Evolutionary conservation across 768 basidiomycete genomes (phyloP), one percentile per base, ranked within the genome.

Genomic region (Xerocomellus amylosporus): DNA sequence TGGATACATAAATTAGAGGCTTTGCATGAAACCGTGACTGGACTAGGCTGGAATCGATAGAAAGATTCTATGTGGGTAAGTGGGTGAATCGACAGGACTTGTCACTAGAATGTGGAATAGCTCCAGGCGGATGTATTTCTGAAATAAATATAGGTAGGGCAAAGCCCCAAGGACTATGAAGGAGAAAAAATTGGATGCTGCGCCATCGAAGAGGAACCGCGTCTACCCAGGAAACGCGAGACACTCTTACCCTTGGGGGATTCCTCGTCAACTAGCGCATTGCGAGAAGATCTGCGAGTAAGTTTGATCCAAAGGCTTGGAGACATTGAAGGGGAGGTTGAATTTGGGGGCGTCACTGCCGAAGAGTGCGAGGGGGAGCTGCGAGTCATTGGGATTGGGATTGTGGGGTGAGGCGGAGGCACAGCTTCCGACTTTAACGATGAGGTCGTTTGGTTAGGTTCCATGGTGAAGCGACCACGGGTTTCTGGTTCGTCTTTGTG

Each of bases 231-330:
- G 12, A 71, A 57, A 53, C 68, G 66, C 17, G 62, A 61, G 3
- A 68, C 53, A 28, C 46, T 55, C 17, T 58, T 61, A 15, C 47
- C 45, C 37, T 58, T 62, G 12, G 52, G 13, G 3, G 45, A 24
- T n/a, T 55, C 67, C n/a, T 61, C 54, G 12, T 56, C 58, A 19
- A 20, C 43, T 8, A 53, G 15, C 5, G 20, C 37, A 37, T 46
- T 62, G 36, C 60, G 64, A 46, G 63, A 64, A 38, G 55, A 52
- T 20, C 48, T 55, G 20, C 58, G 54, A 24, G 51, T 62, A 26
- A 69, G 54, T 28, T 51, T 67, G 37, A 55, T 47, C 71, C 69
- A 71, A 50, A 71, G 30, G 26, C 58, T 58, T 5, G 61, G 54
- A 20, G 63, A 43, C 2, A 45, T 46, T 2, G 54, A 51, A 26